Evolutionary conservation across 169 alveolate species (phyloP), one percentile per base, ranked within the genome.

Genomic region (Miamiensis avidus): DNA sequence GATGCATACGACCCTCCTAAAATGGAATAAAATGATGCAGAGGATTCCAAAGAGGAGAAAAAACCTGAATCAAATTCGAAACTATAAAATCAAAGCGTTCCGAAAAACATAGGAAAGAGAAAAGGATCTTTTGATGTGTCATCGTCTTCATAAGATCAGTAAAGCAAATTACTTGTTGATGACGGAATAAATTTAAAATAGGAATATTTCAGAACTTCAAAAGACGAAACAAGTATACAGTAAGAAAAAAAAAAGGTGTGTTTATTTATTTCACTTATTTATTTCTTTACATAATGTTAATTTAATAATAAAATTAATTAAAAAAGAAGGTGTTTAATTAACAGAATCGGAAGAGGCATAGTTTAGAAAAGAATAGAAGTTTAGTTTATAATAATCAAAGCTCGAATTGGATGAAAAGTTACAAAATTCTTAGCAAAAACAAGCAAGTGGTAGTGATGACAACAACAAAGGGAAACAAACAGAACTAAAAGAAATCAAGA

Each of bases 381-480:
- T 11, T 20, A 49, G 20, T 49, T 49, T 49, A 20, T 49, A 49
- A 49, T 11, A 49, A 20, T 49, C 69, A 11, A 49, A 49, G 20
- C 20, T 11, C 4, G 69, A 49, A 20, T 49, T 49, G 26, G 28
- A 30, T 30, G 32, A 64, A 29, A 78, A 32, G 29, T 28, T 25
- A 25, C n/a, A n/a, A n/a, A n/a, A n/a, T n/a, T n/a, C n/a, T n/a
- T n/a, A n/a, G n/a, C n/a, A n/a, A n/a, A n/a, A n/a, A n/a, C n/a
- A n/a, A n/a, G n/a, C n/a, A n/a, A n/a, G n/a, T n/a, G 75, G 65
- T 65, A 49, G 69, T 49, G 83, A 82, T 65, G 73, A 31, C 27
- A 69, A 84, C n/a, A 33, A 64, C 16, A 76, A 34, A 25, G 83
- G 65, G 6, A 78, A 81, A 69, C 79, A 84, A 65, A 33, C 74